Conservation (phyloP, 1,139 yeast genomes). For the Geotrichum candidum region DNA sequence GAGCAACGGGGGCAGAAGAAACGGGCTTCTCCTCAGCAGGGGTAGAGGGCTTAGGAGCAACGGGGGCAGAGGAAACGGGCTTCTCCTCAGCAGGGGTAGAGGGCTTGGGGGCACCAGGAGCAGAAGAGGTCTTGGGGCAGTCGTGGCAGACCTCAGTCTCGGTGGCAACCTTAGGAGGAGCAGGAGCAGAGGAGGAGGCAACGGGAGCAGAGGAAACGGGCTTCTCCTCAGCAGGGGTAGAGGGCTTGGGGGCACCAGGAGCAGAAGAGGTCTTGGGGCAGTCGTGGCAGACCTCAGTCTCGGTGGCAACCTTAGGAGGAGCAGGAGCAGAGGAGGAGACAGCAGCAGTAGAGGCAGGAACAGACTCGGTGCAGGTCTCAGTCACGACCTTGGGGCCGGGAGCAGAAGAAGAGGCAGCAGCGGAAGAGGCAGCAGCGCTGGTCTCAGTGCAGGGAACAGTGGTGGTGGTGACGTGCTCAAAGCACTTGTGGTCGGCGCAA, state of each 20-base stretch:
- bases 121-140: no score
- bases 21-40: slow-evolving; percentile 1
- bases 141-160: no score
- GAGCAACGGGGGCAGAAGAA: no score
- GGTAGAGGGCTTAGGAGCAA: background rate
- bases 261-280: no score
- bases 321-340: slow-evolving; percentile 16
- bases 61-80: no score
- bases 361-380: slow-evolving; percentile 27
- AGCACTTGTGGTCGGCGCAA: slow-evolving; percentile 13
- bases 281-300: no score
- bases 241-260: no score
- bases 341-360: slow-evolving; percentile 17
- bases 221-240: background rate
- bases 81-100: background rate
- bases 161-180: no score
- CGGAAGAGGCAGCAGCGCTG: slow-evolving; percentile 5
- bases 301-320: no score
- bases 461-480: slow-evolving; percentile 5
- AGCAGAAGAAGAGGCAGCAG: slow-evolving; percentile 14
- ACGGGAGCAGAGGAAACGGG: no score
- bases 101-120: no score
- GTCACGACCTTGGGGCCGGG: slow-evolving; percentile 3
- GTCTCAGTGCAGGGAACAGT: slow-evolving; percentile 4
- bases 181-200: slow-evolving; percentile 16